phyloP scores from a whole-genome alignment of 73 alveolate species.

The Chromera velia region DNA sequence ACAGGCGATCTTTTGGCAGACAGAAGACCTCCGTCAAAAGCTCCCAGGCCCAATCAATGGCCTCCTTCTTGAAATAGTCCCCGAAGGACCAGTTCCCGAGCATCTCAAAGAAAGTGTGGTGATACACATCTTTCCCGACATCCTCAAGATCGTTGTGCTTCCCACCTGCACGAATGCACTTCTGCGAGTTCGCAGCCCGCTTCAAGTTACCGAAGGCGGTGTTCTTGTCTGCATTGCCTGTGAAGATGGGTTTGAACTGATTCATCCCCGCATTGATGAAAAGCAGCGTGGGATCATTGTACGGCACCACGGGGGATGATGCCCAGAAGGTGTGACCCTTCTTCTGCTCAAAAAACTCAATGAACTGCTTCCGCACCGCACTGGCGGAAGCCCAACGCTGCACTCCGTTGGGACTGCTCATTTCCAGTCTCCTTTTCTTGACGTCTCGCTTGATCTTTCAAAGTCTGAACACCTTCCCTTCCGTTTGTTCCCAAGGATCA shows the following conservation, averaged over 20 bases:
- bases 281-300: constrained; percentile 35
- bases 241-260: constrained; percentile 43
- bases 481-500: no score
- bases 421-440: no score
- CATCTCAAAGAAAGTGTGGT: constrained; percentile 50
- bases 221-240: constrained; percentile 37
- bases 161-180: constrained; percentile 49
- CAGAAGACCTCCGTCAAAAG: constrained; percentile 37
- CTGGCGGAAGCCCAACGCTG: background rate
- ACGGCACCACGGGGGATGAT: constrained; percentile 45
- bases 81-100: constrained; percentile 47
- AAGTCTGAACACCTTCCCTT: no score
- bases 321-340: constrained; percentile 20
- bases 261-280: constrained; percentile 46
- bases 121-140: constrained; percentile 44
- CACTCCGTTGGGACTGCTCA: no score
- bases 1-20: constrained; percentile 7
- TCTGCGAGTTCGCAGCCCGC: constrained; percentile 50
- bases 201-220: constrained; percentile 36
- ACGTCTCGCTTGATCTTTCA: no score
- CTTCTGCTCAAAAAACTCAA: background rate
- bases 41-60: constrained; percentile 46
- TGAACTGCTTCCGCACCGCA: background rate
- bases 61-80: constrained; percentile 44
- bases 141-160: constrained; percentile 48